A percentile compares a stretch with the other conserved stretches of the same genome.
These are phyloP conservation scores for Erysiphe pulchra DNA, from an alignment of 2,329 filamentous ascomycete species.

Conservation along the genomic window DNA sequence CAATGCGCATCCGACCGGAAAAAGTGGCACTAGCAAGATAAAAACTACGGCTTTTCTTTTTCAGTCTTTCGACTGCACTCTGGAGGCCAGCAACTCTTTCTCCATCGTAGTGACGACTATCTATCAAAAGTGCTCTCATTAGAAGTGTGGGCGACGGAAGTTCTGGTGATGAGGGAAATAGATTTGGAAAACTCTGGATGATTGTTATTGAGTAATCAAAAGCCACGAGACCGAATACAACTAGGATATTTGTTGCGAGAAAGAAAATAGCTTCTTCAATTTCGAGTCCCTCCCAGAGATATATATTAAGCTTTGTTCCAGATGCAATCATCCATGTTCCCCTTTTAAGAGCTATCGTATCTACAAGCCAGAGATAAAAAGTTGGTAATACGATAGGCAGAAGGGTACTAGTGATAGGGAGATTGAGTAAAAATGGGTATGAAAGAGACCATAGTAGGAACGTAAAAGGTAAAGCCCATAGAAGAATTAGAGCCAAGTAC, in stretches of 20 bases:
- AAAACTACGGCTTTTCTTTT: too few relatives aligned
- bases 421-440: constrained; percentile 33
- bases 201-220: constrained; percentile 46
- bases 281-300: constrained; percentile 39
- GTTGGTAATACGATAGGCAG: constrained; percentile 37
- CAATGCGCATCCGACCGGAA: too few relatives aligned
- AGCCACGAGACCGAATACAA: constrained; percentile 41
- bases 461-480: constrained; percentile 41
- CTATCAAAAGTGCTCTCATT: too few relatives aligned
- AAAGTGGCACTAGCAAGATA: too few relatives aligned
- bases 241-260: constrained; percentile 38
- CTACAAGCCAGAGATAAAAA: constrained; percentile 45
- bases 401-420: constrained; percentile 30
- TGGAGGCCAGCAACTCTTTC: too few relatives aligned
- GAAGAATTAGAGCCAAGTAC: constrained; percentile 39
- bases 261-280: constrained; percentile 57
- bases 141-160: too few relatives aligned
- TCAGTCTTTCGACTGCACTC: too few relatives aligned
- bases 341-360: constrained; percentile 37
- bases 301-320: constrained; percentile 37
- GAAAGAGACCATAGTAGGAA: constrained; percentile 36
- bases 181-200: constrained; percentile 31
- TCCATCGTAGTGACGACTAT: too few relatives aligned
- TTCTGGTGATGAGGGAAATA: constrained; percentile 18
- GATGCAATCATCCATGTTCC: constrained; percentile 48